Percentiles rank a stretch among this genome's conserved stretches.
These are phyloP conservation scores for Fusarium subtropicale DNA, from an alignment of 2,329 filamentous ascomycete species.

Conservation along the genomic window DNA sequence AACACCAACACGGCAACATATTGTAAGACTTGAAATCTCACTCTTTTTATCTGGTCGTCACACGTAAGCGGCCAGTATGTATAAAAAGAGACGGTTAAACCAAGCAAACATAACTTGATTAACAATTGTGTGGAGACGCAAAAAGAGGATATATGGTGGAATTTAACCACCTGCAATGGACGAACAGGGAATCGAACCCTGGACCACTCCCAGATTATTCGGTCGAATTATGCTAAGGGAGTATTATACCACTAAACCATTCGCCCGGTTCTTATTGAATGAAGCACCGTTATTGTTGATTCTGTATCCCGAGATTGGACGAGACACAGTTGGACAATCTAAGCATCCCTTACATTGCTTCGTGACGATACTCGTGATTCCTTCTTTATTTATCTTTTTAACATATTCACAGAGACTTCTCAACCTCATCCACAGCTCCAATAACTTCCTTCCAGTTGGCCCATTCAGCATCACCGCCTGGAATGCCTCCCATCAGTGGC, in stretches of 20 bases:
- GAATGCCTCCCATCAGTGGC: constrained; percentile 68
- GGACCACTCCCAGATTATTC: constrained; percentile 46
- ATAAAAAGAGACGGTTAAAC: neutral
- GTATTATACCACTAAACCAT: constrained; percentile 49
- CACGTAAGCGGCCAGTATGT: neutral
- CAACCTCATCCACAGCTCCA: constrained; percentile 57
- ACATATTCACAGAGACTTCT: constrained; percentile 47
- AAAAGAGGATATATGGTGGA: constrained; percentile 11
- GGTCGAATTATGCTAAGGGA: constrained; percentile 45
- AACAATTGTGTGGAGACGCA: neutral
- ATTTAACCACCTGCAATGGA: constrained; percentile 42
- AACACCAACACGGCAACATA: neutral
- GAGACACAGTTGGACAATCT: too few relatives aligned
- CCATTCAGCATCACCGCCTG: constrained; percentile 69
- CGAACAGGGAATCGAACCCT: constrained; percentile 49
- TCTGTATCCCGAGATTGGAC: neutral
- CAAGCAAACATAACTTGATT: neutral
- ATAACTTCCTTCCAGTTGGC: constrained; percentile 61
- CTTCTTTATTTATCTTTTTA: neutral
- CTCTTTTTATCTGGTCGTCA: neutral
- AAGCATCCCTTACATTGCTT: too few relatives aligned
- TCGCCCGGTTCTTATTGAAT: constrained; percentile 35
- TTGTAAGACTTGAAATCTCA: neutral
- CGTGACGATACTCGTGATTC: neutral
- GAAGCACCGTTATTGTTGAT: fast-evolving